phyloP scores from a whole-genome alignment of 2,329 filamentous ascomycete genomes.

The Aspergillus sp. region DNA sequence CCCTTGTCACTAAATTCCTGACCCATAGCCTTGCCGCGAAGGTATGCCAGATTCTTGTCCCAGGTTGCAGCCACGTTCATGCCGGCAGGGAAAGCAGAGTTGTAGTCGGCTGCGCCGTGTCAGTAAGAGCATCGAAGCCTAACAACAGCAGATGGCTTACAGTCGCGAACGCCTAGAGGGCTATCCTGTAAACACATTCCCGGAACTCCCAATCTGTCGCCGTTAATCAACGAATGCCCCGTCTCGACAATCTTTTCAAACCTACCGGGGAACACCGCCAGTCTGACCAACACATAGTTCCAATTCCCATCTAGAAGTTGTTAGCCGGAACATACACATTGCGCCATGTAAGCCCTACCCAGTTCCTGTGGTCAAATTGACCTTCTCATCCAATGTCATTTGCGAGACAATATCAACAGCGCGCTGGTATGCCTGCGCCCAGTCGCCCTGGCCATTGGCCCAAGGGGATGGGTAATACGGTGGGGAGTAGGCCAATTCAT shows the following conservation, averaged over 20 bases:
- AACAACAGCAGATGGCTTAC: slow-evolving; percentile 37
- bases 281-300: slow-evolving; percentile 77
- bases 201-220: slow-evolving; percentile 56
- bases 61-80: slow-evolving; percentile 82
- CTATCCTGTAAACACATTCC: slow-evolving; percentile 85
- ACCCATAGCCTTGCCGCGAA: slow-evolving; percentile 72
- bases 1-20: slow-evolving; percentile 74
- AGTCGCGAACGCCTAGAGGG: slow-evolving; percentile 74
- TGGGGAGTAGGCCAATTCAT: slow-evolving; percentile 50
- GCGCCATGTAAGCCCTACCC: slow-evolving; percentile 59
- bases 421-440: slow-evolving; percentile 73
- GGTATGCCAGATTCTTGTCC: slow-evolving; percentile 69
- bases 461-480: slow-evolving; percentile 86
- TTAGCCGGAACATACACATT: slow-evolving; percentile 5
- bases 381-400: slow-evolving; percentile 82
- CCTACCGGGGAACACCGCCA: slow-evolving; percentile 47
- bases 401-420: slow-evolving; percentile 79
- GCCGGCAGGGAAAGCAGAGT: slow-evolving; percentile 77
- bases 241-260: not conserved
- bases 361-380: slow-evolving; percentile 89
- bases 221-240: not conserved
- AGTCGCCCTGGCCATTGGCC: slow-evolving; percentile 72
- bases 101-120: slow-evolving; percentile 63
- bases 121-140: not conserved
- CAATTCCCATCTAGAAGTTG: slow-evolving; percentile 58